Base-by-base conservation (phyloP, 1,284 basidiomycete genomes). In the Rhodofomes roseus region DNA sequence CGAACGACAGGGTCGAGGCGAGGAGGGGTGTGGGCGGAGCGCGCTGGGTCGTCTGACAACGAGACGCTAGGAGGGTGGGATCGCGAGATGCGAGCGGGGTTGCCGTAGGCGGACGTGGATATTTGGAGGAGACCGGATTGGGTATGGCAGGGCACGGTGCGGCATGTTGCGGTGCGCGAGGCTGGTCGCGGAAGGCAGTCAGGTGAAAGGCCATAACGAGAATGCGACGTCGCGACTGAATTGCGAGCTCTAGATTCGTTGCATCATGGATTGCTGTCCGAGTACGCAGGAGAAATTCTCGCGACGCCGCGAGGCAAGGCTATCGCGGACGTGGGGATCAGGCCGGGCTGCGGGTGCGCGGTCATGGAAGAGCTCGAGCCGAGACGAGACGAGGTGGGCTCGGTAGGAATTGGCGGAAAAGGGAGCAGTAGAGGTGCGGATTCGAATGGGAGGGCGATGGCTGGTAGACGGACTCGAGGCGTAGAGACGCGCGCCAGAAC, bases 11-110 rank as follows among this genome's bases (percentile, higher is more conserved):
- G 59, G 43, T 25, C 43, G 56, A 55, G 36, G 37, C 53, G 43
- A 29, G 36, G 54, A 40, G 58, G 57, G 61, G 9, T 31, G 62
- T 58, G 40, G 62, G 57, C 65, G 66, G 66, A 66, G 68, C 66
- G 66, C 66, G 63, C 63, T 60, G 41, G 63, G 68, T 66, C 68
- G 57, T 63, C 55, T 69, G 68, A 69, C 44, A 52, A 60, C 55
- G 56, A 57, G 65, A 34, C 44, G 55, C 55, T 34, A 51, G 25
- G 23, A 54, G n/a, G 46, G 54, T 60, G 63, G 52, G 57, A 43
- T 27, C 59, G 58, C 23, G 48, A 14, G 50, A 34, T 52, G 31
- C n/a, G 29, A 14, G 50, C 50, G 50, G n/a, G 31, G 20, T 52
- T 37, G 31, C 29, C 50, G 50, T 34, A 20, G 48, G 22, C 31